These are phyloP conservation scores for Fusarium euwallaceae DNA, from an alignment of 2,329 filamentous ascomycete genomes.

Conservation along the genomic window DNA sequence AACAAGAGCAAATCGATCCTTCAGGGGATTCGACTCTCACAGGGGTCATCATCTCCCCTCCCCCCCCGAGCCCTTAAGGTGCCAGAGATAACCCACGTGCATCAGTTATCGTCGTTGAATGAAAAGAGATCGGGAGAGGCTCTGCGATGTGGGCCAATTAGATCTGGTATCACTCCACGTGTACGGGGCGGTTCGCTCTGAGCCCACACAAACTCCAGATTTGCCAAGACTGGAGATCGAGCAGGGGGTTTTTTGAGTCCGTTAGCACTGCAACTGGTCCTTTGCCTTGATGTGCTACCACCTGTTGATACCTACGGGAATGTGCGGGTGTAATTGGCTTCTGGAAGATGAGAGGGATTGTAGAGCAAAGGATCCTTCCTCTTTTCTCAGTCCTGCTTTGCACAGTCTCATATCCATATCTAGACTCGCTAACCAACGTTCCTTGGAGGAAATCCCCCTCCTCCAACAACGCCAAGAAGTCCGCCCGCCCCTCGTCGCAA, in stretches of 20 bases:
- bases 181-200: constrained; percentile 29
- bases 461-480: constrained; percentile 20
- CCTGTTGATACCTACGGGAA: no score
- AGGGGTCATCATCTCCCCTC: background rate
- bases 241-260: constrained; percentile 3
- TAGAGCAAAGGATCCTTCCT: background rate
- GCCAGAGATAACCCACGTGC: constrained; percentile 30
- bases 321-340: background rate
- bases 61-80: background rate
- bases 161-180: constrained; percentile 17
- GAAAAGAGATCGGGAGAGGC: constrained; percentile 22
- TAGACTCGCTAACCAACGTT: background rate
- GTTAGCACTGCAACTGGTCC: background rate
- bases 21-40: background rate
- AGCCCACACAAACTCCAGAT: constrained; percentile 12
- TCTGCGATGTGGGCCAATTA: constrained; percentile 24
- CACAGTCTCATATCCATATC: background rate
- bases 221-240: constrained; percentile 24
- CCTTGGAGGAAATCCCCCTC: background rate
- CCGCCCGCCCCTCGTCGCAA: constrained; percentile 15
- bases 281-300: background rate
- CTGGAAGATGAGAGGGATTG: background rate
- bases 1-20: background rate
- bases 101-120: constrained; percentile 23
- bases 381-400: background rate